Evolutionary conservation across 2,329 filamentous ascomycete genomes (phyloP), one percentile per base, ranked within the genome.

Genomic region (Xylogone sp.): DNA sequence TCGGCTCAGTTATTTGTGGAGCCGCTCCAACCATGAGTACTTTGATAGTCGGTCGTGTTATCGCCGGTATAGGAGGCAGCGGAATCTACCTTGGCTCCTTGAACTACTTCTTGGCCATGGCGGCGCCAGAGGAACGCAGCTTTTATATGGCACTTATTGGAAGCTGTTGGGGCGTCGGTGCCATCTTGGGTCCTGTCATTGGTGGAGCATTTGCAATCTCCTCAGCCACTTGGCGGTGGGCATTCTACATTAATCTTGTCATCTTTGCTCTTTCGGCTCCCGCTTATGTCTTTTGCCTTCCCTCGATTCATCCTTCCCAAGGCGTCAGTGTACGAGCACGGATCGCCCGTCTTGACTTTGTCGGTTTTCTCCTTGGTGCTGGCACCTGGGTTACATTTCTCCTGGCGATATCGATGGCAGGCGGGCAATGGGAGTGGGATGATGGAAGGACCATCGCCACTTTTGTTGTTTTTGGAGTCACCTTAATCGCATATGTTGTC

Each of bases 1-100:
- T 62, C 24, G 64, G 63, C 10, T 59, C 55, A 13, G 55, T 61
- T 3, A 42, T 67, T 21, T 67, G 65, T 49, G 64, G 59, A 9
- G 54, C 59, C 3, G 62, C 65, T 12, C 61, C 61, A 3, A 62
- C 43, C 18, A 63, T 63, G 65, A 60, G 69, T 49, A 70, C 71
- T n/a, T 56, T 79, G 10, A 78, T 79, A 52, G 59, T 73, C 16
- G 74, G 74, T 1, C 64, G 74, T 10, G 70, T 67, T 16, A 62
- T 74, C 43, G 65, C 67, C 24, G 74, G 74, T 19, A 56, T 68
- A 4, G 72, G 73, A 1, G 73, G 71, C 1, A 58, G 61, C 9
- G 74, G 72, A 3, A 68, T 75, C 55, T 75, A 73, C 48, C 65
- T 64, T 1, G 73, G 73, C 48, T 57, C 34, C 16, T 46, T 59